Percentiles rank a stretch among this genome's conserved stretches.
Evolutionary conservation across 1,284 basidiomycete genomes (phyloP).

Genomic region (Tilletia walkeri): DNA sequence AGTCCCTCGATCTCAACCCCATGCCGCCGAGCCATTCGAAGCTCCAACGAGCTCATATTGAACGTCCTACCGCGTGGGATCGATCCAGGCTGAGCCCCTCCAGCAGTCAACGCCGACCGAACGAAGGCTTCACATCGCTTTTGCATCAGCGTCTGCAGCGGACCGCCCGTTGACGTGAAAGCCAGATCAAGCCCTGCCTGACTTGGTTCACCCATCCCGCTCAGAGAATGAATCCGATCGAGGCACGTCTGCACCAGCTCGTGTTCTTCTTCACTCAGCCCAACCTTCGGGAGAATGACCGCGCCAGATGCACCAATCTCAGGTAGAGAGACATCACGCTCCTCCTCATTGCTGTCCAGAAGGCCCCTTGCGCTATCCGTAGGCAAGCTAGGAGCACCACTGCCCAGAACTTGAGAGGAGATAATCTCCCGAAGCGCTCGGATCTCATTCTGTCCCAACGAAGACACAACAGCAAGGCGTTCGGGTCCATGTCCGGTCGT

Average conservation of each 20-base stretch:
- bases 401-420: background rate
- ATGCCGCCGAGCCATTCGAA: background rate
- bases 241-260: slow-evolving; percentile 4
- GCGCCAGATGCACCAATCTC: no score
- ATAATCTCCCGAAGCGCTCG: background rate
- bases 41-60: background rate
- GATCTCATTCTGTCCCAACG: background rate
- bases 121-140: background rate
- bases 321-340: background rate
- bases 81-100: background rate
- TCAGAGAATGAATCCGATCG: background rate
- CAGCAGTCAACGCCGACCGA: background rate
- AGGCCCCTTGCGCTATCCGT: background rate
- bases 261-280: background rate
- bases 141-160: background rate
- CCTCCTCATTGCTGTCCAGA: background rate
- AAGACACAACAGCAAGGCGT: background rate
- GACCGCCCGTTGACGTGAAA: background rate
- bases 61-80: background rate
- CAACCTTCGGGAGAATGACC: background rate
- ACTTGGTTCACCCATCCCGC: background rate
- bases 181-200: background rate
- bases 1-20: background rate
- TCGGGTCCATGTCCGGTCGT: background rate
- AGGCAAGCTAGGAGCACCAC: background rate